Evolutionary conservation across 495 filamentous ascomycete species (phyloP).

Genomic region (Aspergillus avenaceus): DNA sequence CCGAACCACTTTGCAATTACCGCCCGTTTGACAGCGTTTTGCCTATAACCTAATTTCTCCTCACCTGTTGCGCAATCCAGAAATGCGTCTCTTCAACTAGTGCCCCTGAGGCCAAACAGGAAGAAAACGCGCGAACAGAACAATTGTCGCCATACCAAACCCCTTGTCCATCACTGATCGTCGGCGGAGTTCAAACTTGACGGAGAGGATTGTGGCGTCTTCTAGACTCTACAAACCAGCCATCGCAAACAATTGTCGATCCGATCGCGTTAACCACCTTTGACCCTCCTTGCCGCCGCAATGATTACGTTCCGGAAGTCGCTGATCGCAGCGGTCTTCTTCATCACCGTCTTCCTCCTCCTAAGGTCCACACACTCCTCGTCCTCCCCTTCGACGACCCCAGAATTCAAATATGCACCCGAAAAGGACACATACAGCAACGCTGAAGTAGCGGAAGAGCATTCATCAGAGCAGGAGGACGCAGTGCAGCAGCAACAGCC

Average conservation of each 20-base stretch:
- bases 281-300: constrained; percentile 9
- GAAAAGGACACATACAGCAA: constrained; percentile 1
- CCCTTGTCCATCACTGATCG: constrained; percentile 1
- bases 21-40: too few relatives aligned
- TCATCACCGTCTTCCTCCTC: constrained; percentile 68
- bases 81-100: neutral
- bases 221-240: neutral
- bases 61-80: too few relatives aligned
- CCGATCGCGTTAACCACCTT: neutral
- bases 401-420: constrained; percentile 18
- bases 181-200: constrained; percentile 13
- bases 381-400: constrained; percentile 18
- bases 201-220: constrained; percentile 5
- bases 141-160: neutral
- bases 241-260: constrained; percentile 1
- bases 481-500: constrained; percentile 30
- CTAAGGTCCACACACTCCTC: constrained; percentile 58
- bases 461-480: constrained; percentile 12
- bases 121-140: too few relatives aligned
- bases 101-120: too few relatives aligned
- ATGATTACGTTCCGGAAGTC: constrained; percentile 73
- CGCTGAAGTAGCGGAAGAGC: constrained; percentile 8
- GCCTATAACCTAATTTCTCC: too few relatives aligned
- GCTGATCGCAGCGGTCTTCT: constrained; percentile 60
- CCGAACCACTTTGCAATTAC: neutral